Evolutionary conservation across 805 yeast species (phyloP), one percentile per base, ranked within the genome.

Genomic region (Hanseniaspora meyeri): DNA sequence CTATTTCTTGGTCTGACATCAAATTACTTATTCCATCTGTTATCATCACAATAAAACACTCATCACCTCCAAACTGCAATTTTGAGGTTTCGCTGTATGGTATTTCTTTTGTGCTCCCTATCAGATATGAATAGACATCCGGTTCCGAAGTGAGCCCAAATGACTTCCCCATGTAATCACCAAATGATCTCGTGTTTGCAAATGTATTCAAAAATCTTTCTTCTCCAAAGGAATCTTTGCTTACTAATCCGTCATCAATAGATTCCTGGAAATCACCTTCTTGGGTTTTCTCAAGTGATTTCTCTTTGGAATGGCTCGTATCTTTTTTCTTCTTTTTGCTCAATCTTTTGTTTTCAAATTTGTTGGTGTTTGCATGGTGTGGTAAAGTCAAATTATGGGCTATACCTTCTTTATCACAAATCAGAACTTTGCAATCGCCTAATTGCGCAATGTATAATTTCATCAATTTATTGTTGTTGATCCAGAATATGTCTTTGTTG

Each of bases 141-240:
- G 98, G 98, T 70, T 93, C 97, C 14, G 96, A 87, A 0, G 90
- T 76, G 1, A 93, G 81, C 0, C 98, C 98, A 66, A 81, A 78
- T 39, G 83, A 75, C 68, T 93, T 93, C 55, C 82, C 95, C 29
- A 76, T 73, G 16, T 82, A 64, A 69, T 93, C 98, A 43, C 98
- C 98, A 75, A 93, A 93, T 1, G 96, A 77, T 61, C 98, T 76
- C 1, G 98, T 93, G 65, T 93, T 93, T 24, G 97, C 96, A 65
- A 82, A 83, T 60, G 81, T 77, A 39, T 85, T 78, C 57, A 79
- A 63, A 63, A 83, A 90, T 57, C 97, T 67, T 64, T 85, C 87
- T 64, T 89, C 95, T 7, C 98, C 98, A 72, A 90, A 91, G 3
- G 96, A 84, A 66, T 91, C 97, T 7, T 85, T 81, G 3, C 58